Conservation (phyloP, 768 basidiomycete species). For the Tremella mesenterica region DNA sequence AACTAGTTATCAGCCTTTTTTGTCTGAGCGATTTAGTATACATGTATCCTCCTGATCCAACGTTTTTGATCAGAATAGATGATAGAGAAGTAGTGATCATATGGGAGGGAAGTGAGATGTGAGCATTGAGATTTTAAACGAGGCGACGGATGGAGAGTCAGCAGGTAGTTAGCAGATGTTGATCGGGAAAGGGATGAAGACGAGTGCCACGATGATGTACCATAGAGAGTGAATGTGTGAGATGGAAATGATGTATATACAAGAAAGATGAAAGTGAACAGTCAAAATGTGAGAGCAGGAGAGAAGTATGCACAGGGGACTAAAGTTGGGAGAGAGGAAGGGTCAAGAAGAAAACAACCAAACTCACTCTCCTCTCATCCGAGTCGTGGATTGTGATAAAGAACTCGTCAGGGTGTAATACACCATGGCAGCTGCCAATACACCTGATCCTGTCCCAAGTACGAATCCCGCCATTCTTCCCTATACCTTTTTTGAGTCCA, state of each 20-base stretch:
- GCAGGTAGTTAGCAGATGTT: too few relatives aligned
- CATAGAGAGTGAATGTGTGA: too few relatives aligned
- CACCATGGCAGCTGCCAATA: slow-evolving; percentile 30
- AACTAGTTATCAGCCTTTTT: slow-evolving; percentile 6
- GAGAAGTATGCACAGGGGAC: neutral
- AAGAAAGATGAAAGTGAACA: too few relatives aligned
- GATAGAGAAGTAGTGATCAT: neutral
- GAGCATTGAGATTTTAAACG: too few relatives aligned
- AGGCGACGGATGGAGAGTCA: too few relatives aligned
- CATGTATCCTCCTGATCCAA: neutral
- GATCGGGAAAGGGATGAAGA: too few relatives aligned
- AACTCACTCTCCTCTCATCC: slow-evolving; percentile 31
- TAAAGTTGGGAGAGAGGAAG: neutral
- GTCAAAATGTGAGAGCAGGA: neutral
- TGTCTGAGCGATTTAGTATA: neutral
- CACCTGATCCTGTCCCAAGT: slow-evolving; percentile 31
- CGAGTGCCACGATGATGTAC: too few relatives aligned
- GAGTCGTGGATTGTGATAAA: slow-evolving; percentile 14
- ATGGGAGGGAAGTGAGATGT: neutral
- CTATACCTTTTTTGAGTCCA: too few relatives aligned
- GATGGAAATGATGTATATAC: too few relatives aligned
- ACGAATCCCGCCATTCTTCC: slow-evolving; percentile 30
- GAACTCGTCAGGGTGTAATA: slow-evolving; percentile 35
- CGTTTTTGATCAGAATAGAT: neutral
- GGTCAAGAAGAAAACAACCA: neutral